These are phyloP conservation scores for Kalmanozyma brasiliensis DNA, from an alignment of 1,284 basidiomycete species.

Conservation along the genomic window DNA sequence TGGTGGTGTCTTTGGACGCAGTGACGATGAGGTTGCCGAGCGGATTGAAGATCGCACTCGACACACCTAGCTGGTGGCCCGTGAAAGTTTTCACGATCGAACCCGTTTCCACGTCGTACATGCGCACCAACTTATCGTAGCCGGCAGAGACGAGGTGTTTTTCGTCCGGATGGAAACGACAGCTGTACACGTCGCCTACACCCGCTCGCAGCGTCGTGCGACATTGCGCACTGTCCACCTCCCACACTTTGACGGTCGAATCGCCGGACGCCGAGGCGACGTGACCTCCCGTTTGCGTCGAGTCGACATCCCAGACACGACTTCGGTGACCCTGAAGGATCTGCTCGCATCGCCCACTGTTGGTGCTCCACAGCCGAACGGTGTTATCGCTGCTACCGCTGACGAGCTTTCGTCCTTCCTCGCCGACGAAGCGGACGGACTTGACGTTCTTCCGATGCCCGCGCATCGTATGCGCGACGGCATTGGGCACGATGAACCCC, in stretches of 20 bases:
- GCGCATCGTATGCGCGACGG: conserved; percentile 56
- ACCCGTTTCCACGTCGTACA: conserved; percentile 70
- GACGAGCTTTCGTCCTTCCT: conserved; percentile 66
- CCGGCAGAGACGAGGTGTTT: conserved; percentile 69
- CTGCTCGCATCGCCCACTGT: conserved; percentile 56
- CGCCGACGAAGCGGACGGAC: conserved; percentile 69
- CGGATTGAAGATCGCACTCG: conserved; percentile 70
- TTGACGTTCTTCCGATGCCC: conserved; percentile 71
- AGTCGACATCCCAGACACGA: conserved; percentile 70
- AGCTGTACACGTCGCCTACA: conserved; percentile 70
- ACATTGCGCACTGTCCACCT: conserved; percentile 45
- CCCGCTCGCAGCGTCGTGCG: conserved; percentile 45
- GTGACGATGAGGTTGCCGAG: conserved; percentile 70
- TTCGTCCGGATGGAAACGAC: conserved; percentile 69
- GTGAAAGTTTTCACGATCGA: conserved; percentile 71
- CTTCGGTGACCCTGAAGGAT: conserved; percentile 69
- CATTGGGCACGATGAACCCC: conserved; percentile 58
- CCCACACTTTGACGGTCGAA: conserved; percentile 70
- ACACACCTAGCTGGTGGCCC: conserved; percentile 70
- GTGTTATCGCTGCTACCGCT: conserved; percentile 69
- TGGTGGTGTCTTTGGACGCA: conserved; percentile 70
- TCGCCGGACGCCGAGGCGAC: conserved; percentile 70
- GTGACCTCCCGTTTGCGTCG: conserved; percentile 55
- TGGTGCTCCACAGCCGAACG: conserved; percentile 60
- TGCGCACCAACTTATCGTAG: conserved; percentile 71